Evolutionary conservation across 495 filamentous ascomycete species (phyloP).

Genomic region (Aspergillus nidulans): DNA sequence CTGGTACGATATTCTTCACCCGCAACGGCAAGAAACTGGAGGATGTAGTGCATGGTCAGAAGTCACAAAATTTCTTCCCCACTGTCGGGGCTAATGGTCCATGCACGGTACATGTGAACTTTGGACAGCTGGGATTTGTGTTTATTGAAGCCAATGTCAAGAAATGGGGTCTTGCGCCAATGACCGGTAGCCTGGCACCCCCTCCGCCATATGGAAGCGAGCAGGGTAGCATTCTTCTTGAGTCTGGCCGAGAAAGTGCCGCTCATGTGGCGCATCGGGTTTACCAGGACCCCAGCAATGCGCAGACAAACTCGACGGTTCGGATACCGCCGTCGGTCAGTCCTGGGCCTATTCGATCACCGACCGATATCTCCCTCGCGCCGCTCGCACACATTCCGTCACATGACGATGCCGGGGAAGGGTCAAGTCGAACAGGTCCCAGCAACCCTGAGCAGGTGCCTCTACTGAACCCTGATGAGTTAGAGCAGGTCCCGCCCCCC

Average conservation of each 20-base stretch:
- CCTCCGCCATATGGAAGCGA: slow-evolving; percentile 96
- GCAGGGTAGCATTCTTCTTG: slow-evolving; percentile 90
- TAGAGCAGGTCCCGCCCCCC: slow-evolving; percentile 50
- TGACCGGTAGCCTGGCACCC: slow-evolving; percentile 90
- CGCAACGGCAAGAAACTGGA: slow-evolving; percentile 97
- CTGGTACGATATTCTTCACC: slow-evolving; percentile 95
- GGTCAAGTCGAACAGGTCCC: slow-evolving; percentile 54
- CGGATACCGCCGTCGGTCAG: slow-evolving; percentile 69
- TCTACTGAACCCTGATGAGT: slow-evolving; percentile 32
- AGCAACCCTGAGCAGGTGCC: slow-evolving; percentile 27
- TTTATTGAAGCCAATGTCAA: slow-evolving; percentile 99
- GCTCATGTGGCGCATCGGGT: slow-evolving; percentile 54
- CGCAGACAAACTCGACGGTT: slow-evolving; percentile 47
- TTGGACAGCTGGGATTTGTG: slow-evolving; percentile 94
- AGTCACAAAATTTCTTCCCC: slow-evolving; percentile 94
- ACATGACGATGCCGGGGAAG: slow-evolving; percentile 72
- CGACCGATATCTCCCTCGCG: slow-evolving; percentile 95
- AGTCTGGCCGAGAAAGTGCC: slow-evolving; percentile 69
- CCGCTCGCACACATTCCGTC: slow-evolving; percentile 66
- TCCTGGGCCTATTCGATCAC: slow-evolving; percentile 83
- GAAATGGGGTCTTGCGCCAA: slow-evolving; percentile 97
- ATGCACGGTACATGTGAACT: slow-evolving; percentile 90
- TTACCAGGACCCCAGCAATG: slow-evolving; percentile 44
- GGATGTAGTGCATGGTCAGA: slow-evolving; percentile 87
- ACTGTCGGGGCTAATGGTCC: slow-evolving; percentile 93